Conservation (phyloP, 148 eudicot species). For the Beta vulgaris region DNA sequence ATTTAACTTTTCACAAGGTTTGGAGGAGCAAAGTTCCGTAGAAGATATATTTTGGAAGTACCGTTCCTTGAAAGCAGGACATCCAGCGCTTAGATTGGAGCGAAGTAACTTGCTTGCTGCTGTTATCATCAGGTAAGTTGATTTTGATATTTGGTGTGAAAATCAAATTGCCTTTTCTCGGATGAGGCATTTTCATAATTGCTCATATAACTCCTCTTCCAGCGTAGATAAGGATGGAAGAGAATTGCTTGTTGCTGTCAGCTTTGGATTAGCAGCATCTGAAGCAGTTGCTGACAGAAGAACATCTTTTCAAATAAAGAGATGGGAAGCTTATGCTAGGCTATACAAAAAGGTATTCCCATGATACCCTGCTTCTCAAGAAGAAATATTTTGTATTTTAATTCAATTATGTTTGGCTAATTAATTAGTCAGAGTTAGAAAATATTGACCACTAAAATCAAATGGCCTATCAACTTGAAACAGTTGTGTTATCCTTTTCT, state of each 20-base stretch:
- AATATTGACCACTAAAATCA: background rate
- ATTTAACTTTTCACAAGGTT: constrained; percentile 44
- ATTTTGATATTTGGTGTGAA: background rate
- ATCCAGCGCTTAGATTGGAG: constrained; percentile 86
- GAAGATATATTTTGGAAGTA: constrained; percentile 50
- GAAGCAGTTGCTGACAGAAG: constrained; percentile 91
- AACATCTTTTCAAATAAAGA: constrained; percentile 60
- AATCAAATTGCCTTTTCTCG: background rate
- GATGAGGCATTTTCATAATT: constrained; percentile 2
- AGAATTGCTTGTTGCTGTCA: constrained; percentile 89
- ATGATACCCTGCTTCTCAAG: background rate
- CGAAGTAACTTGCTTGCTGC: constrained; percentile 95
- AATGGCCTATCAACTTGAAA: background rate
- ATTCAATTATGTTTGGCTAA: no score
- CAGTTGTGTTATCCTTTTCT: background rate
- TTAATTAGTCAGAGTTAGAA: no score
- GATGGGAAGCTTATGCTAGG: constrained; percentile 95
- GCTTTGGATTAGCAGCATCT: constrained; percentile 78
- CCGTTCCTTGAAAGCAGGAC: constrained; percentile 64
- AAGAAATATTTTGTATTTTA: no score
- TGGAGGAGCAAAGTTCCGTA: constrained; percentile 43
- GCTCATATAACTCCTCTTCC: constrained; percentile 32
- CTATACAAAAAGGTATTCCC: constrained; percentile 71
- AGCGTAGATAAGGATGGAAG: constrained; percentile 80
- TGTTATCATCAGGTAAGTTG: constrained; percentile 64